phyloP scores from a whole-genome alignment of 768 basidiomycete species.

The Porphyrellus cyaneotinctus region DNA sequence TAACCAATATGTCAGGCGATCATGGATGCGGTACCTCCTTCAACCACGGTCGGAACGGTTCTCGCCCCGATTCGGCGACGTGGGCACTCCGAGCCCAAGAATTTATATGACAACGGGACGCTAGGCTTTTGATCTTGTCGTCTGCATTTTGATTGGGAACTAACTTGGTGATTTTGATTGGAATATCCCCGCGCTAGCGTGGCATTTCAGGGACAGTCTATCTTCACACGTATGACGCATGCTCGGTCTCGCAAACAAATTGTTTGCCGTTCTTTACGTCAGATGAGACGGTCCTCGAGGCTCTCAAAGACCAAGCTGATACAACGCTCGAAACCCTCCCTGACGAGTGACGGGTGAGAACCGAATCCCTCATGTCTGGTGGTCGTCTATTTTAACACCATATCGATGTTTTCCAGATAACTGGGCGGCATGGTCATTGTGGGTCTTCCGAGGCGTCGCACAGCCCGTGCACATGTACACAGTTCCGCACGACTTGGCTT shows the following conservation, averaged over 20 bases:
- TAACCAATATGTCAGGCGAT: background rate
- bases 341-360: background rate
- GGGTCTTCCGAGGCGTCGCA: background rate
- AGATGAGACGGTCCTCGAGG: no score
- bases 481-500: background rate
- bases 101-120: background rate
- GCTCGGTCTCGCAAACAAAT: background rate
- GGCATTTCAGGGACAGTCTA: background rate
- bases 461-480: background rate
- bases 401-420: background rate
- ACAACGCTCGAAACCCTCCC: background rate
- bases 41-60: background rate
- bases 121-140: background rate
- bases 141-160: background rate
- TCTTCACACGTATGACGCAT: slow-evolving; percentile 1
- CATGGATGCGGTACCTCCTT: background rate
- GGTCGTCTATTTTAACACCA: slow-evolving; percentile 1
- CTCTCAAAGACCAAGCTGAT: background rate
- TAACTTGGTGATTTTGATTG: background rate
- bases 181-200: background rate
- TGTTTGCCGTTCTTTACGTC: background rate
- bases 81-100: background rate
- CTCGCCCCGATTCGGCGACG: background rate
- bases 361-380: background rate
- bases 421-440: background rate